Evolutionary conservation across 2,329 filamentous ascomycete genomes (phyloP), one percentile per base, ranked within the genome.

Genomic region (Diaporthe sp.): DNA sequence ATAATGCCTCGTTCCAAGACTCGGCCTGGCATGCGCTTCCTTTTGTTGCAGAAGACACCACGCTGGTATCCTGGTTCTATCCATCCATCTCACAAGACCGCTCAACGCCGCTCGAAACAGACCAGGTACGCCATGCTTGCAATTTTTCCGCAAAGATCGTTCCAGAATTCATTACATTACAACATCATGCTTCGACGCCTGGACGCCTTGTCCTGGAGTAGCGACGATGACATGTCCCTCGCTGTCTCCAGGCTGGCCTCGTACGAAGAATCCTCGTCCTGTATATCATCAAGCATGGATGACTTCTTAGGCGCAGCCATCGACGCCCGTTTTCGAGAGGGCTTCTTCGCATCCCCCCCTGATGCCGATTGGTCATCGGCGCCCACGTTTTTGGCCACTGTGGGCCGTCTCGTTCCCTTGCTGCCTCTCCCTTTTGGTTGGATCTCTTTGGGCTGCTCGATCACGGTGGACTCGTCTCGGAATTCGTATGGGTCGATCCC

Each of bases 131-230:
- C 49, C 49, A 22, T 72, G 39, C 63, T 61, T 73, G 42, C 58
- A 67, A 60, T 37, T 44, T 34, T 17, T 34, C 17, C n/a, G 44
- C 20, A 17, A 51, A 31, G 13, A n/a, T 71, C 44, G 20, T 42
- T 10, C 47, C 6, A 65, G 57, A 73, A 71, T 49, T 88, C 85
- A 91, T 82, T 25, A 47, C 31, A 70, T 75, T 58, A 77, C 63
- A 91, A 81, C 89, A 92, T 90, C 88, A 91, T 91, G 81, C 89
- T 91, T 79, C 89, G 85, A 78, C 90, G 84, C 80, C 90, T 85
- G 75, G 86, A 85, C 80, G 85, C 74, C 80, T 81, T 81, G 71
- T 85, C 84, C 49, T 79, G 79, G 17, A 58, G 20, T 42, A 44
- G 15, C 20, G 49, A 72, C 37, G 73, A 55, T n/a, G 63, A 22